phyloP scores from a whole-genome alignment of 352 stramenopile species.

The Halophytophthora batemanensis region DNA sequence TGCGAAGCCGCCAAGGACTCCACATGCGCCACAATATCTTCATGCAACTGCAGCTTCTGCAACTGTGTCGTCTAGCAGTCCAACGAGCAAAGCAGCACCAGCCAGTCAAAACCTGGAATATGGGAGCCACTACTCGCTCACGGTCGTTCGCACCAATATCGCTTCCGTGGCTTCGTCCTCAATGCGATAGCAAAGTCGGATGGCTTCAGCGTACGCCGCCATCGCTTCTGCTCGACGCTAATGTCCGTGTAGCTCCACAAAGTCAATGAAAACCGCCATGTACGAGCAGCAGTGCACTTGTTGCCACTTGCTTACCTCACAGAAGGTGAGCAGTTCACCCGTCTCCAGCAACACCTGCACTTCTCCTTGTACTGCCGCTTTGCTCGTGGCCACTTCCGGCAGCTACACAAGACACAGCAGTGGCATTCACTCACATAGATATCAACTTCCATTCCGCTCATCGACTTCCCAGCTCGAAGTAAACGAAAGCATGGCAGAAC shows the following conservation, averaged over 20 bases:
- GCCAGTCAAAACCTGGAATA: no score
- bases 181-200: constrained; percentile 42
- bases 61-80: constrained; percentile 33
- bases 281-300: no score
- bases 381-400: constrained; percentile 26
- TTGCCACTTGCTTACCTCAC: constrained; percentile 27
- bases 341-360: constrained; percentile 45
- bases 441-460: background rate
- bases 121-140: no score
- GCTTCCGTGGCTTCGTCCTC: constrained; percentile 47
- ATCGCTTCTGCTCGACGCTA: constrained; percentile 37
- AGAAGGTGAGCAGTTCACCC: constrained; percentile 32
- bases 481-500: background rate
- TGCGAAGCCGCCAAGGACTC: constrained; percentile 18
- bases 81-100: background rate
- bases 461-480: background rate
- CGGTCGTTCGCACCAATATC: constrained; percentile 26
- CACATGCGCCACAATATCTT: constrained; percentile 22
- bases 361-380: constrained; percentile 33
- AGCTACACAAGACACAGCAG: constrained; percentile 11
- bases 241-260: background rate
- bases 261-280: no score
- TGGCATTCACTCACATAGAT: background rate
- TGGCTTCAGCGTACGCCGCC: constrained; percentile 29
- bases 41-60: constrained; percentile 33